phyloP scores from a whole-genome alignment of 352 stramenopile genomes.

The Peronospora farinosa region DNA sequence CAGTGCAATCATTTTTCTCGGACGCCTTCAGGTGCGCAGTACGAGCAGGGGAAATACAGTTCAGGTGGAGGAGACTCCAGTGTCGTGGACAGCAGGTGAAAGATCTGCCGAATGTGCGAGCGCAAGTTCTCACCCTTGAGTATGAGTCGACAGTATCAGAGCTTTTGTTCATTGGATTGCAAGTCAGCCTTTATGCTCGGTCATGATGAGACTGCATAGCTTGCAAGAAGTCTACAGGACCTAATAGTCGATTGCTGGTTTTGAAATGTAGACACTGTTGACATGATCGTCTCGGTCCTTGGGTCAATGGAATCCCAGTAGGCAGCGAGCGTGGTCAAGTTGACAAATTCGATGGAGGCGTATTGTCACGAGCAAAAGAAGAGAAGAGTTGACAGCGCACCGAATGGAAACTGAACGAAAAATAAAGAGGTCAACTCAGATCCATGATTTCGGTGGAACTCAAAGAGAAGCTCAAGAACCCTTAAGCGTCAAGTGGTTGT shows the following conservation, averaged over 20 bases:
- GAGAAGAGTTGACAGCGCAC: slow-evolving; percentile 79
- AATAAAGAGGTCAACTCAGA: slow-evolving; percentile 51
- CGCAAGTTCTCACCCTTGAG: slow-evolving; percentile 29
- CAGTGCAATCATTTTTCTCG: slow-evolving; percentile 34
- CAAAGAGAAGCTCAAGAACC: slow-evolving; percentile 50
- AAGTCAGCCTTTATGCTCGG: slow-evolving; percentile 37
- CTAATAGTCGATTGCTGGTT: not conserved
- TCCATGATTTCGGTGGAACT: slow-evolving; percentile 48
- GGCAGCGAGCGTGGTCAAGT: slow-evolving; percentile 33
- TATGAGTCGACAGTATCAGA: slow-evolving; percentile 25
- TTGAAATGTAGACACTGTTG: not conserved
- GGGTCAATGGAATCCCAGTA: not conserved
- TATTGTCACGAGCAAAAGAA: slow-evolving; percentile 78
- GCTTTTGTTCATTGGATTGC: slow-evolving; percentile 41
- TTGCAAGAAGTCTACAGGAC: not conserved
- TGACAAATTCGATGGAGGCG: slow-evolving; percentile 64
- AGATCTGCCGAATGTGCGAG: slow-evolving; percentile 34
- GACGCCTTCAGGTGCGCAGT: slow-evolving; percentile 14
- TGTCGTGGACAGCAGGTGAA: slow-evolving; percentile 13
- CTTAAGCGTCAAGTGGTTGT: slow-evolving; percentile 51
- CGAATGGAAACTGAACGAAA: slow-evolving; percentile 40
- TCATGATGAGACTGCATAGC: slow-evolving; percentile 8
- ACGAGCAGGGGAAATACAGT: slow-evolving; percentile 22
- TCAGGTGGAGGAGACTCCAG: slow-evolving; percentile 7
- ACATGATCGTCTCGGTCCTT: not conserved